Base-by-base conservation (phyloP, 1,139 yeast species). In the Suhomyces ambrosiae region DNA sequence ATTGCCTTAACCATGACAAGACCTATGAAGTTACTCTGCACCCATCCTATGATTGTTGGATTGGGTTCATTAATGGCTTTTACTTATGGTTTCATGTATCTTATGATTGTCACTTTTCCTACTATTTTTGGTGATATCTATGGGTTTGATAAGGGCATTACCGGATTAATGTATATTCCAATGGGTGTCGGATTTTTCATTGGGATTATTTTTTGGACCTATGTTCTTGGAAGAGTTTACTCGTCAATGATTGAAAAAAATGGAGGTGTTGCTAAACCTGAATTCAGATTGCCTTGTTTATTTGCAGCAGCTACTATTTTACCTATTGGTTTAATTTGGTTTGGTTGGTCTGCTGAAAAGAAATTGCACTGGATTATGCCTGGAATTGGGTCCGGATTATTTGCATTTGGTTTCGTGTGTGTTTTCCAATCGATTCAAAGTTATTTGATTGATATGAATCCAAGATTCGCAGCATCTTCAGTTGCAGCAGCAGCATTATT, bases 401-500 rank as follows among this genome's bases (percentile, higher is more conserved):
- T 68, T 60, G 73, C 72, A 2, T 67, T 68, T 53, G 71, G 72
- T 1, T 57, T 71, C 28, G 68, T 68, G 11, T 68, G 74, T 46
- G 74, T 70, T 5, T 70, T 71, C 53, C 74, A 68, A 47, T 54
- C 72, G 3, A 59, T 63, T 23, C 76, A 69, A 45, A 66, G 65
- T 37, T 70, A 69, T 44, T 60, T 71, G 49, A 70, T 71, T 36
- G 75, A 71, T 41, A 69, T 68, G 74, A 68, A 68, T 45, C 65
- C 68, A 6, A 50, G 68, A 32, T 68, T 60, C 40, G 73, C 75
- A 0, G 75, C 76, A 3, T 64, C 71, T 24, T 64, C 73, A 7
- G 71, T 69, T 6, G 74, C 75, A 2, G 75, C 76, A 1, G 74
- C 74, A 1, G 74, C 76, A n/a, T 59, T 71, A 29, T 70, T 68